phyloP scores from a whole-genome alignment of 179 eudicot genomes.

The Spergularia azorica region DNA sequence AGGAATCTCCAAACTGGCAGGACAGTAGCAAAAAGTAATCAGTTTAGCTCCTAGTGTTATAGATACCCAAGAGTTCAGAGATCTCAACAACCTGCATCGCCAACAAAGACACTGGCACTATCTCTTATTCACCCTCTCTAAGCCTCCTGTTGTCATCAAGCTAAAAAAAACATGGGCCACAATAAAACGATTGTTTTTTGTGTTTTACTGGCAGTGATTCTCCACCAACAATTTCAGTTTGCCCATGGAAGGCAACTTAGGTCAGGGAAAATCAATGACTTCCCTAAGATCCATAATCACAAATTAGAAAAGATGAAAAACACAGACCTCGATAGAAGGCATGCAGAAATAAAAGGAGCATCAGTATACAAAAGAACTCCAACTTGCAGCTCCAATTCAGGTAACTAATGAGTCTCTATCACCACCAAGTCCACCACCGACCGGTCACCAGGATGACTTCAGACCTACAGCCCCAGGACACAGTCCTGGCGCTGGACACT shows the following conservation, averaged over 20 bases:
- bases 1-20: constrained; percentile 32
- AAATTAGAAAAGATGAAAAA: constrained; percentile 15
- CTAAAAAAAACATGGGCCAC: constrained; percentile 35
- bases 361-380: constrained; percentile 27
- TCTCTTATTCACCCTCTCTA: constrained; percentile 15
- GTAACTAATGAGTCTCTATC: constrained; percentile 20
- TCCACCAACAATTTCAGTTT: constrained; percentile 24
- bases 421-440: constrained; percentile 28
- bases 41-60: constrained; percentile 34
- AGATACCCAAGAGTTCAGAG: constrained; percentile 35
- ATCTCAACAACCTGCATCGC: constrained; percentile 13
- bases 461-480: constrained; percentile 65
- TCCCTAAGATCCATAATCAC: constrained; percentile 27
- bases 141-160: neutral
- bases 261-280: constrained; percentile 18
- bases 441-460: constrained; percentile 45
- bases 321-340: constrained; percentile 18
- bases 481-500: constrained; percentile 70
- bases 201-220: constrained; percentile 33
- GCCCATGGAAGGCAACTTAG: constrained; percentile 42
- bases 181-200: constrained; percentile 31
- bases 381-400: constrained; percentile 25
- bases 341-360: constrained; percentile 14
- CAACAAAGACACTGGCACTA: constrained; percentile 9
- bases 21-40: constrained; percentile 13